Conservation (phyloP, 371 early-diverging fungal species). For the Smittium culicis region DNA sequence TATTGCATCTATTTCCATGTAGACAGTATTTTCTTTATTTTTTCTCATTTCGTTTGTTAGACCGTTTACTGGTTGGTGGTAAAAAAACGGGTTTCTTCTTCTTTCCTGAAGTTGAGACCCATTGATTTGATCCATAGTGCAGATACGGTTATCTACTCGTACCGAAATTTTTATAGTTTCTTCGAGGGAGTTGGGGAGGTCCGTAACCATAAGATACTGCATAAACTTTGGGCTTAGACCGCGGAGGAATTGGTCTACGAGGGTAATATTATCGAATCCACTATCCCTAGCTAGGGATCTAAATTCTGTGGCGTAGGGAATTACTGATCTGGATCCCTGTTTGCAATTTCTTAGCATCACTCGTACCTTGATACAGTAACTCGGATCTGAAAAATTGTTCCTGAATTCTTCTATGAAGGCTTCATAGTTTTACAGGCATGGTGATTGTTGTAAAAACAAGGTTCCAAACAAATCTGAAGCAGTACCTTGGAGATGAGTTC, state of each 20-base stretch:
- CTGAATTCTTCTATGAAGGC: background rate
- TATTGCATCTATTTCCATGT: conserved; percentile 3
- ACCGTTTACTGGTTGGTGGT: background rate
- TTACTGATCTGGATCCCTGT: background rate
- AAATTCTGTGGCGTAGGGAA: background rate
- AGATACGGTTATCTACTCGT: background rate
- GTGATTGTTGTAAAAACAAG: background rate
- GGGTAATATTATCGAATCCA: background rate
- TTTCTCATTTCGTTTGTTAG: background rate
- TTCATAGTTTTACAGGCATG: conserved; percentile 2
- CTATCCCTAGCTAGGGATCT: conserved; percentile 4
- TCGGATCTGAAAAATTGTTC: conserved; percentile 8
- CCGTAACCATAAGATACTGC: background rate
- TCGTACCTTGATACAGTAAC: background rate
- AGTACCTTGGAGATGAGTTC: background rate
- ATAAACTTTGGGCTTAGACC: background rate
- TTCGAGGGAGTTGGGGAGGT: background rate
- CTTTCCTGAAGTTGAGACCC: background rate
- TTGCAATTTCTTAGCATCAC: background rate
- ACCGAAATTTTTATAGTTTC: background rate
- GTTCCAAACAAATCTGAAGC: background rate
- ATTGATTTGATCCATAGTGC: background rate
- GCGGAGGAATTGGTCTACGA: background rate
- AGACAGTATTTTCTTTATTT: background rate
- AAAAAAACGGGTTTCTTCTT: background rate